These are phyloP conservation scores for Xanthoconium separans DNA, from an alignment of 1,284 basidiomycete genomes.

Conservation along the genomic window DNA sequence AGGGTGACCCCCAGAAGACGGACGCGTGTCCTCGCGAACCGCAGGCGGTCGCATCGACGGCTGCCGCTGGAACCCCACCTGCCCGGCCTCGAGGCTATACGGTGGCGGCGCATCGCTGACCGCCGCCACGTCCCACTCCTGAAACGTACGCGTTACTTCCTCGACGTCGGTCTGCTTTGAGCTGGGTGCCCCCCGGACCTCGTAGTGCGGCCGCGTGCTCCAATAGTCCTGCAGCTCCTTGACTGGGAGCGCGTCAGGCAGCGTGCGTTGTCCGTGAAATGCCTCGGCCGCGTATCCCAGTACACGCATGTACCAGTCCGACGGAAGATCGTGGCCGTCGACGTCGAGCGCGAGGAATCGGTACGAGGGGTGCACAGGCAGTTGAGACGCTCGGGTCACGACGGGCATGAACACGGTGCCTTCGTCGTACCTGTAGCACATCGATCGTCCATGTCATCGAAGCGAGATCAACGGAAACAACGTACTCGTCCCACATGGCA, in stretches of 20 bases:
- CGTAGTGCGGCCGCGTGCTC: slow-evolving; percentile 59
- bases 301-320: no score
- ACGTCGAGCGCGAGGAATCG: slow-evolving; percentile 69
- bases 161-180: no score
- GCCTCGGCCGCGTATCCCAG: slow-evolving; percentile 69
- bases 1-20: no score
- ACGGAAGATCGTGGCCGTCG: slow-evolving; percentile 66
- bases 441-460: slow-evolving; percentile 2
- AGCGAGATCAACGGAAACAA: slow-evolving; percentile 15
- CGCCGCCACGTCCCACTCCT: no score
- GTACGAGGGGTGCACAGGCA: slow-evolving; percentile 57
- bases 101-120: no score
- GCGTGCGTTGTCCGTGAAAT: slow-evolving; percentile 57
- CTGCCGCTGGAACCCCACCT: no score
- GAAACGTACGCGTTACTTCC: no score
- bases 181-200: no score
- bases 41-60: no score
- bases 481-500: slow-evolving; percentile 84
- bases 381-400: slow-evolving; percentile 51
- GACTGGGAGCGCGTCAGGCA: slow-evolving; percentile 63
- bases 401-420: slow-evolving; percentile 75
- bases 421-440: slow-evolving; percentile 71
- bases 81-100: no score
- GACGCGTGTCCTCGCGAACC: no score
- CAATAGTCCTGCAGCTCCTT: slow-evolving; percentile 76